phyloP scores from a whole-genome alignment of 768 basidiomycete species.

The Podaxis sp. region DNA sequence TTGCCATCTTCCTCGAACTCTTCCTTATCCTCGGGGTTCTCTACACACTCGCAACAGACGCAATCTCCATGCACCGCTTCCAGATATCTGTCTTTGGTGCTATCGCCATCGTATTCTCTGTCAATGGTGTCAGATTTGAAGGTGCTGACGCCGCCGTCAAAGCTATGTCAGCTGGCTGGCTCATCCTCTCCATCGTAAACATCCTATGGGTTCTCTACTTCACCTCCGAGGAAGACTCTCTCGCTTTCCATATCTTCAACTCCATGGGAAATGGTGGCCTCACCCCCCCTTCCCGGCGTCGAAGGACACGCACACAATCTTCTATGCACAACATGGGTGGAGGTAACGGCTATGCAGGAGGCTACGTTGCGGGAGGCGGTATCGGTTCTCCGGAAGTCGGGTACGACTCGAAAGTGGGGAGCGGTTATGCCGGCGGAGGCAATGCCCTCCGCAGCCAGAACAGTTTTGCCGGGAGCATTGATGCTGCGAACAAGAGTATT shows the following conservation, averaged over 20 bases:
- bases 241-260: constrained; percentile 83
- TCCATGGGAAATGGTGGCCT: constrained; percentile 85
- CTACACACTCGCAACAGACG: constrained; percentile 81
- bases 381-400: constrained; percentile 62
- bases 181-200: constrained; percentile 87
- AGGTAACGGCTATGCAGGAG: constrained; percentile 63
- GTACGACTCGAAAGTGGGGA: constrained; percentile 66
- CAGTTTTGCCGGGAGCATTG: constrained; percentile 50
- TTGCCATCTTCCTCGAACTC: constrained; percentile 77
- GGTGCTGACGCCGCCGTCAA: constrained; percentile 53
- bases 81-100: constrained; percentile 90
- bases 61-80: constrained; percentile 88
- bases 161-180: constrained; percentile 92
- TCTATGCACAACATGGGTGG: constrained; percentile 63
- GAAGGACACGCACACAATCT: constrained; percentile 63
- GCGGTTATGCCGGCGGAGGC: constrained; percentile 47
- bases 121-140: constrained; percentile 50
- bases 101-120: constrained; percentile 85
- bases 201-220: constrained; percentile 97
- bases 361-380: constrained; percentile 66
- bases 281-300: constrained; percentile 76
- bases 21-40: constrained; percentile 72
- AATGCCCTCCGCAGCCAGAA: constrained; percentile 52
- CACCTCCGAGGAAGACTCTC: constrained; percentile 93
- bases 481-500: constrained; percentile 37